These are phyloP conservation scores for Skeletonema menzelii DNA, from an alignment of 108 stramenopile species.

Conservation along the genomic window DNA sequence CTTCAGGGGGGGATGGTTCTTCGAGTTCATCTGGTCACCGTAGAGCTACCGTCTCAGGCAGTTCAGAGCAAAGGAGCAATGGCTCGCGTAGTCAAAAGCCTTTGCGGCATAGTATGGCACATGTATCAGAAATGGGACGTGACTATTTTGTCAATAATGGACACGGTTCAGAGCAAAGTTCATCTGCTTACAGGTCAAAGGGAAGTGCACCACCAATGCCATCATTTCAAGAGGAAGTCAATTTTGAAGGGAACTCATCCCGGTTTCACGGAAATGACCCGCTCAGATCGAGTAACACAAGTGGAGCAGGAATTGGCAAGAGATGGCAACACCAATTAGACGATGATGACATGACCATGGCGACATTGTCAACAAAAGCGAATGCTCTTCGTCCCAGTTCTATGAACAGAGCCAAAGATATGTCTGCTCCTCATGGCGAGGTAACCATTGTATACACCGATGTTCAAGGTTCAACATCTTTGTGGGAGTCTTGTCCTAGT, in stretches of 20 bases:
- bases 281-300: not conserved
- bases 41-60: not conserved
- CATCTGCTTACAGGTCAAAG: not conserved
- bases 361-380: not conserved
- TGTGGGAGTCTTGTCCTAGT: slow-evolving; percentile 43
- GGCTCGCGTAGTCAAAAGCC: not conserved
- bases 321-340: not conserved
- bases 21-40: not conserved
- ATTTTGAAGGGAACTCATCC: not conserved
- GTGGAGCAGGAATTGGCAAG: not conserved
- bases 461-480: slow-evolving; percentile 42
- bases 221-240: not conserved
- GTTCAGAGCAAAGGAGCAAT: not conserved
- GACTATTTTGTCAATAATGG: not conserved
- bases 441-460: slow-evolving; percentile 33
- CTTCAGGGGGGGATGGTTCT: not conserved
- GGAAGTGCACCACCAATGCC: not conserved
- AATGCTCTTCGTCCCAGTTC: not conserved
- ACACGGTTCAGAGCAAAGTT: not conserved
- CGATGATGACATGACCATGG: not conserved
- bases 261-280: not conserved
- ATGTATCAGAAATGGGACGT: not conserved
- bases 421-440: slow-evolving; percentile 1
- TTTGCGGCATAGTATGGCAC: not conserved
- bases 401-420: not conserved